Conservation (phyloP, 2,329 filamentous ascomycete genomes). For the Ophiostoma triangulosporum region DNA sequence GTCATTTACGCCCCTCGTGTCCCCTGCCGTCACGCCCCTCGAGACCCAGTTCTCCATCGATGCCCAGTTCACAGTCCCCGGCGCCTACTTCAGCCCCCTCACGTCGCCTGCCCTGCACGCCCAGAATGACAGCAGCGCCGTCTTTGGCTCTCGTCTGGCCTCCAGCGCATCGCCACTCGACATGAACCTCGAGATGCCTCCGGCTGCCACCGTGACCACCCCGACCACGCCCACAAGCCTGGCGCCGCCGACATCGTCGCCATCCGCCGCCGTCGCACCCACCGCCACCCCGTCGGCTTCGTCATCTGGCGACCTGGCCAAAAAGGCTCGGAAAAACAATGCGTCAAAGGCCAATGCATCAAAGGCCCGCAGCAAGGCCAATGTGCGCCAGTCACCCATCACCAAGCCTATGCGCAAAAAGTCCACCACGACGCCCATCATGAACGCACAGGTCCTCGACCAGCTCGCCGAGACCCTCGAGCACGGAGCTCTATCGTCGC, state of each 20-base stretch:
- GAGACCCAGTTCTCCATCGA: conserved; percentile 55
- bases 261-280: not conserved
- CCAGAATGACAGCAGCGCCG: conserved; percentile 40
- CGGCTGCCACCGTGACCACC: conserved; percentile 10
- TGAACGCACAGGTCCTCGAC: conserved; percentile 41
- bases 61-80: conserved; percentile 46
- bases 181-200: conserved; percentile 37
- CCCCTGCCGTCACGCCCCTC: conserved; percentile 70
- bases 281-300: not conserved
- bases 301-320: conserved; percentile 26
- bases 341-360: conserved; percentile 34
- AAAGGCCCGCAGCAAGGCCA: conserved; percentile 37
- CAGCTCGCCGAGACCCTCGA: conserved; percentile 36
- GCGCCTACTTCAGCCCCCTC: conserved; percentile 69
- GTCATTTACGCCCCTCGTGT: conserved; percentile 68
- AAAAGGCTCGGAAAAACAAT: conserved; percentile 39
- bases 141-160: conserved; percentile 32
- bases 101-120: conserved; percentile 70
- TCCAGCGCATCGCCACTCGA: conserved; percentile 37
- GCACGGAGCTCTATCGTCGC: conserved; percentile 16
- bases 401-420: conserved; percentile 51
- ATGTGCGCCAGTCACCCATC: conserved; percentile 58
- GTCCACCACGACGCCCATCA: conserved; percentile 36
- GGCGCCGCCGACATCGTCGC: not conserved
- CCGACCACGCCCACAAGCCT: not conserved